Percentiles rank a stretch among this genome's conserved stretches.
These are phyloP conservation scores for Termitomyces sp. DNA, from an alignment of 768 basidiomycete species.

Conservation along the genomic window DNA sequence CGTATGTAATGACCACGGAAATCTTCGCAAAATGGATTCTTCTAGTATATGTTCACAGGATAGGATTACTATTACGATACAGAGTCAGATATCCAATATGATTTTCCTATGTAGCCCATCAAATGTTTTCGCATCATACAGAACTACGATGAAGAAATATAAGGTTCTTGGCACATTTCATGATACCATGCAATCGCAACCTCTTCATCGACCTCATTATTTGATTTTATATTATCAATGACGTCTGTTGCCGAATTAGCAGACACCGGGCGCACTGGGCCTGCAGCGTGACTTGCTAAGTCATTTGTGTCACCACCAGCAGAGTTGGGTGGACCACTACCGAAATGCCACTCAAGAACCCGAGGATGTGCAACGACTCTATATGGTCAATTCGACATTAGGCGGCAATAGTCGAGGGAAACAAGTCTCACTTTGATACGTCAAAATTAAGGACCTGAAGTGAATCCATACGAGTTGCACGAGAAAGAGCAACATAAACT, in stretches of 20 bases:
- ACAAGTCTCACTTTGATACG: constrained; percentile 40
- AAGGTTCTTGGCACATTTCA: background rate
- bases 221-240: background rate
- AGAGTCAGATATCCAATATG: no score
- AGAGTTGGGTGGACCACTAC: background rate
- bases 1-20: no score
- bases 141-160: no score
- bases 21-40: no score
- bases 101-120: no score
- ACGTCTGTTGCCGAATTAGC: background rate
- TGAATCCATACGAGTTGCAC: constrained; percentile 60
- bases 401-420: background rate
- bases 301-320: background rate
- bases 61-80: no score
- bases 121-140: no score
- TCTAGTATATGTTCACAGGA: no score
- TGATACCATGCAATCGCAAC: background rate
- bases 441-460: constrained; percentile 65
- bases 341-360: constrained; percentile 50
- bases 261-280: background rate
- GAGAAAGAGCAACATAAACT: constrained; percentile 72
- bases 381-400: background rate
- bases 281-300: no score
- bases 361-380: constrained; percentile 62
- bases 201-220: background rate